Base-by-base conservation (phyloP, 192 early-diverging fungal genomes). In the Geranomyces variabilis region DNA sequence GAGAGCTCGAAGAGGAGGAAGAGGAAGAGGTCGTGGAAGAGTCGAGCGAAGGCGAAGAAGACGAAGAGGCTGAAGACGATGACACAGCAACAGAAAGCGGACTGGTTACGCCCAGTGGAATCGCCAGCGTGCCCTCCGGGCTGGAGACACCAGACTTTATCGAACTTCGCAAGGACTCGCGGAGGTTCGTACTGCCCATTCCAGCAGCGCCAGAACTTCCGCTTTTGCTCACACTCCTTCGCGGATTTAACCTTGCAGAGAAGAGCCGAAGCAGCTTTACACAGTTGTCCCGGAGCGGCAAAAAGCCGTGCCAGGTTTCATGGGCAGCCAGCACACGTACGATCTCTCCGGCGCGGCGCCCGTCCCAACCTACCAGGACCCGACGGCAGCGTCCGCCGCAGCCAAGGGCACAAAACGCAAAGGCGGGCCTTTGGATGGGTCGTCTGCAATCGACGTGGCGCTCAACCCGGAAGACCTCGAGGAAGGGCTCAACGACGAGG, bases 301-400 rank as follows among this genome's bases (percentile, higher is more conserved):
- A 24, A 83, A 90, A 47, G 69, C 65, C 28, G 83, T 86, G 0
- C 94, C 74, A 7, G 51, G n/a, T 26, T 93, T 99, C 74, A 97
- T 99, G 96, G 96, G 94, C 22, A 93, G 93, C 36, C 89, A 93
- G 72, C 94, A 93, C 73, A 90, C 90, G 2, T 99, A 99, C 70
- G 92, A 96, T 68, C 70, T 98, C 24, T 75, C 84, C 1, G 77
- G 73, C 82, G 30, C 77, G 67, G 22, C 45, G 77, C 24, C 80
- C 81, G 31, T 80, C 80, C n/a, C 80, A 85, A 75, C 71, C 76
- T 41, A 41, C 36, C 72, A 77, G 55, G 59, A 33, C 47, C 10
- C 49, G 53, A 69, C 62, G 0, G 24, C 49, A 30, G 59, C 17
- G 33, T 41, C 36, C 10, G 3, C 36, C 10, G 36, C 36, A 7